phyloP scores from a whole-genome alignment of 768 basidiomycete species.

The Psilocybe azurescens region DNA sequence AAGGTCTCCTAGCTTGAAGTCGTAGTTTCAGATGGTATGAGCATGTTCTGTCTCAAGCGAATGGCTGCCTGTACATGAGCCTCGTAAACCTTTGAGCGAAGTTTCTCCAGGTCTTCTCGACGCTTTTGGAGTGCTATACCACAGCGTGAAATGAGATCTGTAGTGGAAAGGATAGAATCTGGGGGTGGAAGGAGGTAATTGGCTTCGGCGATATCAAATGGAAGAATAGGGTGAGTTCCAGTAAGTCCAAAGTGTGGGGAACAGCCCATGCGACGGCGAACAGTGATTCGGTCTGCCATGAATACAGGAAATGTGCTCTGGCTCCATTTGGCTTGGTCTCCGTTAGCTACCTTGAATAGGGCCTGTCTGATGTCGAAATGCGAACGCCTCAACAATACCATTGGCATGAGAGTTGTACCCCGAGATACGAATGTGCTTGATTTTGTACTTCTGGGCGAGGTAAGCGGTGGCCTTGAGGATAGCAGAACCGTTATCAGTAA shows the following conservation, averaged over 20 bases:
- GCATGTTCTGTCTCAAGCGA: conserved; percentile 28
- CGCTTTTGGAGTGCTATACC: conserved; percentile 30
- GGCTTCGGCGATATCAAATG: conserved; percentile 1
- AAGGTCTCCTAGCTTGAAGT: conserved; percentile 29
- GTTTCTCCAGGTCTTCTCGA: neutral
- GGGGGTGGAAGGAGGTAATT: conserved; percentile 1
- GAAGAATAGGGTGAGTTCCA: conserved; percentile 30
- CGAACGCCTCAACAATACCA: conserved; percentile 29
- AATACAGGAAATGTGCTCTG: conserved; percentile 25
- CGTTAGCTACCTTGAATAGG: conserved; percentile 35
- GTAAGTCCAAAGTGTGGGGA: conserved; percentile 35
- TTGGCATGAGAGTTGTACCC: conserved; percentile 48
- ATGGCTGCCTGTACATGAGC: conserved; percentile 14
- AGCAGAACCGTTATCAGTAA: conserved; percentile 40
- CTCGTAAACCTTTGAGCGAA: conserved; percentile 18
- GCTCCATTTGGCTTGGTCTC: conserved; percentile 23
- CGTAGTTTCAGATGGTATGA: conserved; percentile 22
- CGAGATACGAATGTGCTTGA: conserved; percentile 44
- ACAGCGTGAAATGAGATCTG: conserved; percentile 19
- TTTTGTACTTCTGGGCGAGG: conserved; percentile 29
- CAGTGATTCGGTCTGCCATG: conserved; percentile 40
- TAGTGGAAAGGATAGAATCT: conserved; percentile 3
- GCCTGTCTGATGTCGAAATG: conserved; percentile 36
- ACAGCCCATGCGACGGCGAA: conserved; percentile 27
- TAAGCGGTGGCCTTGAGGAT: conserved; percentile 15